Evolutionary conservation across 495 filamentous ascomycete genomes (phyloP).

Genomic region (Neurospora tetraspora): DNA sequence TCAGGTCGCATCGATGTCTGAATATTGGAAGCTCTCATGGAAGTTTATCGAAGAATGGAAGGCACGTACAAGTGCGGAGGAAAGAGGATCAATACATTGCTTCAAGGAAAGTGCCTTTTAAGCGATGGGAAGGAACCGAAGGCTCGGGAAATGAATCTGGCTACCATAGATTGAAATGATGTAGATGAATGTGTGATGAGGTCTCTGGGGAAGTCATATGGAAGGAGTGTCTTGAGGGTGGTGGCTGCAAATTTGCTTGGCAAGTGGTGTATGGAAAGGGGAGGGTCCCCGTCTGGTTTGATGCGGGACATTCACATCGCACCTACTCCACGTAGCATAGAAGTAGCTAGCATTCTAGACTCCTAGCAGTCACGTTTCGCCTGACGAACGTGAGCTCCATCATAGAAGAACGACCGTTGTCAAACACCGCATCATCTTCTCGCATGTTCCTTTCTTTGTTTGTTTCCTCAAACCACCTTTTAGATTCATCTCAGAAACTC

Average conservation of each 20-base stretch:
- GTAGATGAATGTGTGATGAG: background rate
- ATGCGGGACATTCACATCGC: background rate
- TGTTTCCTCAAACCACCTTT: background rate
- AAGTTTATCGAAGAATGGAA: background rate
- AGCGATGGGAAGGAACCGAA: background rate
- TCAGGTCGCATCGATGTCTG: background rate
- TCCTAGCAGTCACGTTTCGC: background rate
- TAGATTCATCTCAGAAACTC: background rate
- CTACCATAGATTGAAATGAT: background rate
- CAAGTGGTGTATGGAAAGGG: background rate
- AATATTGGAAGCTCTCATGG: background rate
- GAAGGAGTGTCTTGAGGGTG: background rate
- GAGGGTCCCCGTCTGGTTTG: background rate
- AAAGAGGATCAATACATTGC: background rate
- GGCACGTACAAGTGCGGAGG: background rate
- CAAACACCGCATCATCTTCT: background rate
- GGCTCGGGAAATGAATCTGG: background rate
- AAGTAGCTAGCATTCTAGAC: background rate
- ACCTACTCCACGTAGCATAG: background rate
- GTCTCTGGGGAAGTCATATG: background rate
- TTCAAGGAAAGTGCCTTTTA: background rate
- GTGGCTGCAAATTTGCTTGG: background rate
- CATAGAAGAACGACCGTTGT: too few relatives aligned
- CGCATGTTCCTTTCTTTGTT: background rate
- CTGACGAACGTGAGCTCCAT: background rate